Evolutionary conservation across 768 basidiomycete genomes (phyloP).

Genomic region (Cubamyces lactineus): DNA sequence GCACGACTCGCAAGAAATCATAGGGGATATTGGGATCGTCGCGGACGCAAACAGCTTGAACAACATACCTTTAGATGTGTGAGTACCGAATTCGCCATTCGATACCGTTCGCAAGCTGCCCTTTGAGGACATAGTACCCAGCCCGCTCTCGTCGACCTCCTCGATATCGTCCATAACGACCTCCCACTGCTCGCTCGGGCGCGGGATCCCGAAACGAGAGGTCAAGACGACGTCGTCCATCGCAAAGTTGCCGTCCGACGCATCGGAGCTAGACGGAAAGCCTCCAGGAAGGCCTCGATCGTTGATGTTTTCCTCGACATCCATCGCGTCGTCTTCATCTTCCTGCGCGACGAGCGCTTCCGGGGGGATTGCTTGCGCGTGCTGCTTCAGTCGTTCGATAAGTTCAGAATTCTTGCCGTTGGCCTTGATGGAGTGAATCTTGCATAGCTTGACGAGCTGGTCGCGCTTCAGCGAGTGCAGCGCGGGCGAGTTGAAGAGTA

Average conservation of each 20-base stretch:
- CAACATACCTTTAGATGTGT: slow-evolving; percentile 61
- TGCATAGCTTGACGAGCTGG: slow-evolving; percentile 85
- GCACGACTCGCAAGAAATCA: too few relatives aligned
- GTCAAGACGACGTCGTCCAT: slow-evolving; percentile 20
- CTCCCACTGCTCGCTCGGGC: slow-evolving; percentile 84
- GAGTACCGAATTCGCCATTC: slow-evolving; percentile 75
- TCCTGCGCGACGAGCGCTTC: slow-evolving; percentile 42
- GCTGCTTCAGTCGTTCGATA: slow-evolving; percentile 66
- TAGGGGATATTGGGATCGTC: too few relatives aligned
- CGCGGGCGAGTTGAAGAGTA: slow-evolving; percentile 84
- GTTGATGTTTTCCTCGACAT: slow-evolving; percentile 31
- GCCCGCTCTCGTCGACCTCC: slow-evolving; percentile 62
- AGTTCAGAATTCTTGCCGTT: slow-evolving; percentile 79
- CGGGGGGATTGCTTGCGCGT: slow-evolving; percentile 64
- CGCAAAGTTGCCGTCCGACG: slow-evolving; percentile 23
- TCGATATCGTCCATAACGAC: slow-evolving; percentile 83
- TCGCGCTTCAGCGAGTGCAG: slow-evolving; percentile 82
- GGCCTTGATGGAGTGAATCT: slow-evolving; percentile 78
- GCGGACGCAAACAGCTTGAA: neutral
- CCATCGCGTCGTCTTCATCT: slow-evolving; percentile 36
- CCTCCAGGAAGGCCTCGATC: slow-evolving; percentile 1
- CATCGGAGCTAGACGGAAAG: neutral
- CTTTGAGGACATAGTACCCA: slow-evolving; percentile 52
- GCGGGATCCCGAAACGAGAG: slow-evolving; percentile 37
- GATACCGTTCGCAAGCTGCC: slow-evolving; percentile 39